phyloP scores from a whole-genome alignment of 371 early-diverging fungal genomes.

The Syncephalastrum sp. region DNA sequence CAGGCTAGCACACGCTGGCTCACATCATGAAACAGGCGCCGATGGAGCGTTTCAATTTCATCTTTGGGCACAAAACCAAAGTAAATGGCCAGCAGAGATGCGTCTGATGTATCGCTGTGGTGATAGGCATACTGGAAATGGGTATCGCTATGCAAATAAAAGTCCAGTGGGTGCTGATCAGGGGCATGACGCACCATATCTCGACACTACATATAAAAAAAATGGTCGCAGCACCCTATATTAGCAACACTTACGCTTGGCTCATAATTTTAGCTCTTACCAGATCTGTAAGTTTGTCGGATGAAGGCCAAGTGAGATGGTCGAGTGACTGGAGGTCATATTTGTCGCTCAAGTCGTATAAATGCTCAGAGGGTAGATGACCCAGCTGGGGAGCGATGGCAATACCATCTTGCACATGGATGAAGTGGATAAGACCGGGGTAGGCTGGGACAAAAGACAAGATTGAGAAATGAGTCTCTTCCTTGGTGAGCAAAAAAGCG shows the following conservation, averaged over 20 bases:
- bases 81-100: conserved; percentile 32
- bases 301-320: conserved; percentile 26
- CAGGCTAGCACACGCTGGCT: conserved; percentile 26
- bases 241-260: conserved; percentile 13
- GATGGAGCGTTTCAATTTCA: conserved; percentile 36
- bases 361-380: conserved; percentile 34
- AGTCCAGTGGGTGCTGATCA: conserved; percentile 8
- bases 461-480: conserved; percentile 46
- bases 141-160: conserved; percentile 9
- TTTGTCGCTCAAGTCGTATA: conserved; percentile 28
- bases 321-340: conserved; percentile 15
- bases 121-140: conserved; percentile 24
- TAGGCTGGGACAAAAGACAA: conserved; percentile 38
- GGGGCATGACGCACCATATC: conserved; percentile 2
- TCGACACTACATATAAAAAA: conserved; percentile 3
- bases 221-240: conserved; percentile 8
- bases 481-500: conserved; percentile 42
- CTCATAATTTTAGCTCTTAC: conserved; percentile 14
- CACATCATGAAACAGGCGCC: conserved; percentile 33
- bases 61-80: conserved; percentile 30
- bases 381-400: conserved; percentile 32
- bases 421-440: conserved; percentile 49
- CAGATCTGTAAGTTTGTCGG: conserved; percentile 19
- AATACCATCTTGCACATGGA: conserved; percentile 32
- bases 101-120: conserved; percentile 11